Evolutionary conservation across 2,329 filamentous ascomycete genomes (phyloP).

Genomic region (Pyrenochaeta sp.): DNA sequence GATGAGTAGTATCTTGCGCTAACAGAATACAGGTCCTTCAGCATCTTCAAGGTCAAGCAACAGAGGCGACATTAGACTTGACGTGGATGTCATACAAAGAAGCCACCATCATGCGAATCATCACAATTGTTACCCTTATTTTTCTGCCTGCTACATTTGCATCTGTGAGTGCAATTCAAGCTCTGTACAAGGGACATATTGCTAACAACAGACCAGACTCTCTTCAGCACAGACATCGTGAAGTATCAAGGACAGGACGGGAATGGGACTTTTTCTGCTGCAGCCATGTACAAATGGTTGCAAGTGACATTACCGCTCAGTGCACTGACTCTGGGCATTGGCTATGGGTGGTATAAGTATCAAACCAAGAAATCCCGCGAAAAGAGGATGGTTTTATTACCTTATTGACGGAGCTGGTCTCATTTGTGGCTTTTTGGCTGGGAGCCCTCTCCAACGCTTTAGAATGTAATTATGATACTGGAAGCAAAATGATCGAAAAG

Average conservation of each 20-base stretch:
- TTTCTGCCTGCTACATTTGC: slow-evolving; percentile 39
- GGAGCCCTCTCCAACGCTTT: too few species aligned
- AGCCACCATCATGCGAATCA: slow-evolving; percentile 36
- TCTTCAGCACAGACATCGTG: slow-evolving; percentile 52
- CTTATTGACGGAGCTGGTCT: too few species aligned
- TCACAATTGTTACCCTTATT: slow-evolving; percentile 32
- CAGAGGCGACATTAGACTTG: slow-evolving; percentile 29
- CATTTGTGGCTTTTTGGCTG: too few species aligned
- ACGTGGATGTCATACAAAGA: slow-evolving; percentile 32
- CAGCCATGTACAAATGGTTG: slow-evolving; percentile 47
- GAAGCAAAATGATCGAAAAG: too few species aligned
- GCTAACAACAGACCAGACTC: slow-evolving; percentile 35
- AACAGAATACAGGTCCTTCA: too few species aligned
- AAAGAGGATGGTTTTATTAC: too few species aligned
- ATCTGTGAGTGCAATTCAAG: slow-evolving; percentile 37
- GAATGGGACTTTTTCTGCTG: slow-evolving; percentile 33
- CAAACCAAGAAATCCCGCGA: too few species aligned
- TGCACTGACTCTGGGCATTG: slow-evolving; percentile 38
- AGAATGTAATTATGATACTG: too few species aligned
- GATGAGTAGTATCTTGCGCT: too few species aligned
- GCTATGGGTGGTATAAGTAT: too few species aligned
- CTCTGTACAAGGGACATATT: too few species aligned
- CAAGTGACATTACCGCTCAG: slow-evolving; percentile 51
- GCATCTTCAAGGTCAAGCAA: slow-evolving; percentile 32
- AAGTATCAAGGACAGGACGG: slow-evolving; percentile 41